Base-by-base conservation (phyloP, 2,329 filamentous ascomycete species). In the Rutstroemia sp. region DNA sequence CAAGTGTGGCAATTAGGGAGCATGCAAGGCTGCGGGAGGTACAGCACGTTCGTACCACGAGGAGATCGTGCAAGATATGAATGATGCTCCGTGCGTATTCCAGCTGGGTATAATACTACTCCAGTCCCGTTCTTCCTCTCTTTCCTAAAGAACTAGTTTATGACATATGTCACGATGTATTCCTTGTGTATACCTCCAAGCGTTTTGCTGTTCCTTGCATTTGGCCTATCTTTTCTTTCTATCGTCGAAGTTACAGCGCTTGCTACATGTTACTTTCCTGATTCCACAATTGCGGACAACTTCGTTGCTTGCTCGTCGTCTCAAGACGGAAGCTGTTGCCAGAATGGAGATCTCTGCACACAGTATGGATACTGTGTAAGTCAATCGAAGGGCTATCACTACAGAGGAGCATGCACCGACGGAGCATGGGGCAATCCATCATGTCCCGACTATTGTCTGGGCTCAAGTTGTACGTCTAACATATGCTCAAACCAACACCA, bases 371-470 rank as follows among this genome's bases (percentile, higher is more conserved):
- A 60, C 44, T 63, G 61, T 30, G 52, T 59, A 10, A 58, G 56
- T n/a, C 49, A 59, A 16, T 44, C 54, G 5, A 59, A 52, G 42
- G 61, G 61, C 51, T 61, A 60, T 37, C 57, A 60, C 46, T 63
- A 62, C 27, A 58, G 61, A 38, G 61, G 61, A 38, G 58, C 58
- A 19, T 63, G 58, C 39, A 60, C 59, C 5, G 61, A 62, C 47
- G 54, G 50, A 18, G 23, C 51, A 7, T 63, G 61, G 61, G 41
- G 9, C n/a, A 61, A 60, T 45, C 58, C 60, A 18, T 57, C 54
- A 18, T 63, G 61, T 52, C 60, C 60, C 3, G 45, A 60, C 45
- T 62, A 58, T 42, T 63, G 61, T 34, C 38, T 60, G 41, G 57
- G 25, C 21, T 37, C 49, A 9, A 44, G 38, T 37, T 37, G 25